Evolutionary conservation across 495 filamentous ascomycete species (phyloP), one percentile per base, ranked within the genome.

Genomic region (Hypoxylon subgilvum): DNA sequence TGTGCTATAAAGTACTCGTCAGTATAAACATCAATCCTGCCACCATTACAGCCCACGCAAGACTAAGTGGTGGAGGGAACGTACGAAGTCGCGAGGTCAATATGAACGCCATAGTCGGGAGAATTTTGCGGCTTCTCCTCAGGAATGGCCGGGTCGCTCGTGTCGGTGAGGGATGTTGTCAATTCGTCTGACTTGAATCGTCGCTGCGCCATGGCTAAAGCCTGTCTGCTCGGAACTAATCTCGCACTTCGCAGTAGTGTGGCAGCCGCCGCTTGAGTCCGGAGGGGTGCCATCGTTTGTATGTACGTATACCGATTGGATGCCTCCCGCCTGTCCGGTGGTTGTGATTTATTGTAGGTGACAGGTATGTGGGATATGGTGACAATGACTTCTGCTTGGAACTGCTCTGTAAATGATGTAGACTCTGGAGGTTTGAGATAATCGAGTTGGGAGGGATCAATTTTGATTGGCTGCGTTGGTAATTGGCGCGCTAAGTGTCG

Each of bases 71-170:
- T 22, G 10, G 22, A 23, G 9, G 49, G 23, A 16, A 43, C 35
- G 18, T 82, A 96, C 91, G 90, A 93, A 55, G 89, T 92, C 39
- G 83, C 86, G 64, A 88, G 87, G 67, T 96, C 91, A 60, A 88
- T 79, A 22, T 84, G 85, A 17, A 86, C 87, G 61, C 84, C 79
- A 69, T 92, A 96, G 63, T 94, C 87, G 43, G 90, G 92, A 65
- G 87, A 75, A 69, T 94, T 90, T 60, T 75, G 79, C 50, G 69
- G 49, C 39, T 64, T 67, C 22, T 68, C 60, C 22, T 70, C 68
- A 38, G 74, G 60, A 2, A 74, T 65, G 28, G 52, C 7, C 1
- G 57, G 57, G 6, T 64, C 49, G 52, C 13, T 50, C n/a, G 46
- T 48, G 39, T 63, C 53, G 49, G 45, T 25, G 14, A 65, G 57